phyloP scores from a whole-genome alignment of 2,329 filamentous ascomycete genomes.

The Lecanosticta acicola region DNA sequence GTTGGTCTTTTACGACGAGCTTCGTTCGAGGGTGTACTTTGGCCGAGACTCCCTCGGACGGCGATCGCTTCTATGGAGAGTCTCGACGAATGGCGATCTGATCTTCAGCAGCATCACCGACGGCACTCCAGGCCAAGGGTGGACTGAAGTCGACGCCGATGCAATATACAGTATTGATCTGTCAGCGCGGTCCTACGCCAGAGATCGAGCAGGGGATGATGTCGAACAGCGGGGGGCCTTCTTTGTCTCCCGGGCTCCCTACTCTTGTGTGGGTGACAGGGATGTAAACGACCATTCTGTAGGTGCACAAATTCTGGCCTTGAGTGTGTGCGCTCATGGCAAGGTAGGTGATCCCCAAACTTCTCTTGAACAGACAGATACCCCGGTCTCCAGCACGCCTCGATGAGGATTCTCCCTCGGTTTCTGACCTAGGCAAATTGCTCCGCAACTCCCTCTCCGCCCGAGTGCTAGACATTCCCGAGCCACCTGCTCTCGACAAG shows the following conservation, averaged over 20 bases:
- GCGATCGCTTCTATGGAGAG: conserved; percentile 64
- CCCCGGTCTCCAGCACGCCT: conserved; percentile 10
- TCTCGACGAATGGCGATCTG: conserved; percentile 49
- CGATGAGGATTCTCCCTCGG: conserved; percentile 18
- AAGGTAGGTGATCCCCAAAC: conserved; percentile 32
- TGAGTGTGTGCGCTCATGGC: conserved; percentile 25
- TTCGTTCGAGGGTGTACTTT: conserved; percentile 62
- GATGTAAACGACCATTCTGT: conserved; percentile 15
- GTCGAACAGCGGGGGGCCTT: conserved; percentile 8
- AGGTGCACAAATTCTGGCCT: conserved; percentile 14
- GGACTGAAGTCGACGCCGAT: conserved; percentile 78
- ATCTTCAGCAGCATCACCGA: conserved; percentile 68
- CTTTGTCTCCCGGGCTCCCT: conserved; percentile 16
- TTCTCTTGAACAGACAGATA: conserved; percentile 24
- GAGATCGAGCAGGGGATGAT: neutral
- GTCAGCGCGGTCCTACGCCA: neutral
- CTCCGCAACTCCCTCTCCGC: conserved; percentile 25
- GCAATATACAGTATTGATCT: conserved; percentile 69
- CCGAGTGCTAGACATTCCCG: conserved; percentile 57
- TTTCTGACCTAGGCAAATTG: conserved; percentile 19
- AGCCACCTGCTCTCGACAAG: conserved; percentile 19
- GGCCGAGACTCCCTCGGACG: conserved; percentile 83
- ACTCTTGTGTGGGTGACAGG: conserved; percentile 8
- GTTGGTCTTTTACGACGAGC: conserved; percentile 73
- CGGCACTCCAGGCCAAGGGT: conserved; percentile 44